Percentiles rank a stretch among this genome's conserved stretches.
These are phyloP conservation scores for Starmerella stigmatis DNA, from an alignment of 805 yeast genomes.

Conservation along the genomic window DNA sequence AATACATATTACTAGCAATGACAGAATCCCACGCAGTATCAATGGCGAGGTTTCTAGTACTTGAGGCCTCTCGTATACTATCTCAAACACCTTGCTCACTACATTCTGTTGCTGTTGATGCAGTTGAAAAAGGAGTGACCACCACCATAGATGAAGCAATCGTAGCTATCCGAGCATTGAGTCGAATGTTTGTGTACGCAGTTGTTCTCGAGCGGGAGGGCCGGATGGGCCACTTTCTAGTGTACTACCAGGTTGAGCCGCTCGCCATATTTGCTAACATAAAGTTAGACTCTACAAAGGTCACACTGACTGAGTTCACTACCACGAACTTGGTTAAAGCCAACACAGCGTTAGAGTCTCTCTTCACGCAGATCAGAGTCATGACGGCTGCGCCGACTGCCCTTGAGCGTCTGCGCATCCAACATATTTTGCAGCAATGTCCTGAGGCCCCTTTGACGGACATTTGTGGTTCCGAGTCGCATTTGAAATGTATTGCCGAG, in stretches of 20 bases:
- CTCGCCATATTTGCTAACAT: background rate
- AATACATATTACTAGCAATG: background rate
- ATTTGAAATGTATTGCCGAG: background rate
- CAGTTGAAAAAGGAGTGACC: background rate
- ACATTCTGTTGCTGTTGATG: background rate
- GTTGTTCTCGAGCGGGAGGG: constrained; percentile 15
- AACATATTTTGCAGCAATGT: background rate
- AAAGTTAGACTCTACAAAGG: background rate
- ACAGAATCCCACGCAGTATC: background rate
- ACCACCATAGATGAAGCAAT: background rate
- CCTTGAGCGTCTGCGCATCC: background rate
- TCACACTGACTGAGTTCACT: background rate
- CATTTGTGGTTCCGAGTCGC: constrained; percentile 12
- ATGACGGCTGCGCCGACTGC: constrained; percentile 1
- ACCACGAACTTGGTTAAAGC: background rate
- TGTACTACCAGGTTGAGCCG: constrained; percentile 8
- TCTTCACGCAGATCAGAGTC: background rate
- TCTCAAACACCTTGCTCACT: constrained; percentile 1
- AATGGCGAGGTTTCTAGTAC: background rate
- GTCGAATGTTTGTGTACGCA: background rate
- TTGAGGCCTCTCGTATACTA: background rate
- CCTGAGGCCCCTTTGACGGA: constrained; percentile 1
- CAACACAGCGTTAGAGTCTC: background rate
- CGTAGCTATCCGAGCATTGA: background rate
- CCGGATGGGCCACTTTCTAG: constrained; percentile 8